Base-by-base conservation (phyloP, 768 basidiomycete genomes). In the Mycena rosella region DNA sequence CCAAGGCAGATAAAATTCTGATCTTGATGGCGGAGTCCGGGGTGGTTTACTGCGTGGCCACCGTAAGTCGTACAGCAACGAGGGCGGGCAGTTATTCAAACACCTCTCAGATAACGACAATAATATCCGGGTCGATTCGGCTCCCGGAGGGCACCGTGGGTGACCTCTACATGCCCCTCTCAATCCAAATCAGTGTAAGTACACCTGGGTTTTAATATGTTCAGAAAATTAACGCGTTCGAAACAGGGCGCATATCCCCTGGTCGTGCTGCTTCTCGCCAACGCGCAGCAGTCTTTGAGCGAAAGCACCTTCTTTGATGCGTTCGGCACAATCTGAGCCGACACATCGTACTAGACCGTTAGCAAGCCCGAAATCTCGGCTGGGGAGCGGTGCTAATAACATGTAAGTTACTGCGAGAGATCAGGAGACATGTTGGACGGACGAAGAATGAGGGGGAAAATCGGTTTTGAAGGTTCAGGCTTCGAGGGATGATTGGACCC, bases 231-330 rank as follows among this genome's bases (percentile, higher is more conserved):
- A 8, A 10, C 17, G 3, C 14, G 38, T 6, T 40, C 38, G 5
- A 34, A 34, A 15, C 45, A 64, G 63, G 56, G 61, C 10, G 67
- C 67, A 11, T 68, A 68, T 29, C 61, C 67, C 3, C 38, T 55
- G 5, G n/a, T 63, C 8, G 62, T 68, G 18, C 49, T 68, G 13
- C 47, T 68, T 5, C 60, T 68, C 17, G 56, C 59, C n/a, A 42
- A 51, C 56, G 34, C 30, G 36, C 27, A 63, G 40, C 34, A 34
- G 7, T 58, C 60, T 4, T 42, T 68, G 27, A 63, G 8, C 34
- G 67, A 68, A 8, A n/a, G 61, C 5, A 59, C 55, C 5, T 63
- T 68, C 60, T 36, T 66, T 14, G 36, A 36, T 26, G 32, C 57
- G 10, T 32, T 10, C 45, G 57, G 30, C 29, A 17, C 26, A 32